phyloP scores from a whole-genome alignment of 2,329 filamentous ascomycete species.

The Aspergillus persii region DNA sequence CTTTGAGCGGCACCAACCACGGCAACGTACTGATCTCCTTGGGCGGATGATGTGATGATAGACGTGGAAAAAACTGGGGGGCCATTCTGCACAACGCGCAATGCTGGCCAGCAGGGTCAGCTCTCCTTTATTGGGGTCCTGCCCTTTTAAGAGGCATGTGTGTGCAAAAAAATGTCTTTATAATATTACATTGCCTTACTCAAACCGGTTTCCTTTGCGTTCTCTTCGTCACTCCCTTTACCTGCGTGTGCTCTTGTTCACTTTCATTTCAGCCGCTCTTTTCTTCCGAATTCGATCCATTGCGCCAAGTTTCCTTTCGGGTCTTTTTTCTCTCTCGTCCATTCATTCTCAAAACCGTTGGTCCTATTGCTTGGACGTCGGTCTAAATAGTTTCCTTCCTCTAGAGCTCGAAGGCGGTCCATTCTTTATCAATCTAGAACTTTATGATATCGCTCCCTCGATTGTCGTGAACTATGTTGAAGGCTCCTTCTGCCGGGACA shows the following conservation, averaged over 20 bases:
- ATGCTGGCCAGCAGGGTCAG: conserved; percentile 1
- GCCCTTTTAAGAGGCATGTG: conserved; percentile 4
- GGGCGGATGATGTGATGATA: conserved; percentile 15
- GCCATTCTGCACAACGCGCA: conserved; percentile 12
- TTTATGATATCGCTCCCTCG: background rate
- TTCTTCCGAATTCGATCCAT: background rate
- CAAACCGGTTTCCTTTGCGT: background rate
- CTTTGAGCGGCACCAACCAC: conserved; percentile 2
- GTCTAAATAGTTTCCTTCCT: background rate
- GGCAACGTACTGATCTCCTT: background rate
- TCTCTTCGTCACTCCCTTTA: background rate
- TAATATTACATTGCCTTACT: background rate
- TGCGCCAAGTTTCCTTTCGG: background rate
- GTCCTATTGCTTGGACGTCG: background rate
- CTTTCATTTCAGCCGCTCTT: background rate
- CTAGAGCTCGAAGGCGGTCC: background rate
- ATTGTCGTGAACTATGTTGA: conserved; percentile 3
- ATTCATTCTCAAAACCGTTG: background rate
- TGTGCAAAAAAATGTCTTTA: background rate
- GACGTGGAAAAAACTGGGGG: conserved; percentile 7
- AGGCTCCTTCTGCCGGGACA: background rate
- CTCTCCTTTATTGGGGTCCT: background rate
- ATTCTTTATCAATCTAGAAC: background rate
- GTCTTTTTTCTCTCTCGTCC: background rate
- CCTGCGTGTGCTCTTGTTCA: background rate